Percentiles rank a stretch among this genome's conserved stretches.
Conservation (phyloP, 768 basidiomycete species). For the Auriscalpium vulgare region DNA sequence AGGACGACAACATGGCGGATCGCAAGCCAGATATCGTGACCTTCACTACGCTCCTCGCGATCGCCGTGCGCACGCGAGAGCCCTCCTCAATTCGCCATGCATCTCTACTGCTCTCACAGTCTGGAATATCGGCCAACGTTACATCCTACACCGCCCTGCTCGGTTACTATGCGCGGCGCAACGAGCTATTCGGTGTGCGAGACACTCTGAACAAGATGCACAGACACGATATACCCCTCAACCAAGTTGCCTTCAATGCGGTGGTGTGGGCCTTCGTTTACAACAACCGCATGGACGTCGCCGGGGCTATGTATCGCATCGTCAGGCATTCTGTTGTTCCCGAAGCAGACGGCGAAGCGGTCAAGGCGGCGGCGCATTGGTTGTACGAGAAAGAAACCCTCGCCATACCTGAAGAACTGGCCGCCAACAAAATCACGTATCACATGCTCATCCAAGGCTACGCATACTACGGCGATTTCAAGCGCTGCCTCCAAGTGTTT, state of each 20-base stretch:
- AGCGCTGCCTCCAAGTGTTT: slow-evolving; percentile 46
- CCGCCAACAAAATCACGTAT: slow-evolving; percentile 63
- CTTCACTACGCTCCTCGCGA: slow-evolving; percentile 56
- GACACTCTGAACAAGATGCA: slow-evolving; percentile 45
- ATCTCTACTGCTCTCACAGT: slow-evolving; percentile 41
- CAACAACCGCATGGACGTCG: slow-evolving; percentile 46
- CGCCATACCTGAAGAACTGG: slow-evolving; percentile 30
- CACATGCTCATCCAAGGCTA: slow-evolving; percentile 59
- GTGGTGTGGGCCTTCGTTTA: slow-evolving; percentile 63
- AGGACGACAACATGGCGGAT: background rate
- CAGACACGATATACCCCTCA: slow-evolving; percentile 41
- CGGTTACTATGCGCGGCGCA: slow-evolving; percentile 41
- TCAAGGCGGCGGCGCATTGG: slow-evolving; percentile 27
- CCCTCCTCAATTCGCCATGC: slow-evolving; percentile 41
- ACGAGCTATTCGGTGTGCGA: slow-evolving; percentile 46
- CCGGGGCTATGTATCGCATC: slow-evolving; percentile 51
- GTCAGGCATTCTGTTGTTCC: slow-evolving; percentile 46
- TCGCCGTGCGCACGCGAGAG: slow-evolving; percentile 48
- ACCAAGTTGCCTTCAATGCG: slow-evolving; percentile 60
- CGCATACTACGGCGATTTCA: slow-evolving; percentile 65
- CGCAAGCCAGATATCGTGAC: slow-evolving; percentile 56
- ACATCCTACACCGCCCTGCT: slow-evolving; percentile 57
- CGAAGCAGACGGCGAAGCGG: slow-evolving; percentile 18
- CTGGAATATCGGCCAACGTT: slow-evolving; percentile 49
- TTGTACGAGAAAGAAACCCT: slow-evolving; percentile 40